Evolutionary conservation across 129 eudicot genomes (phyloP).

Genomic region (Silybum marianum): DNA sequence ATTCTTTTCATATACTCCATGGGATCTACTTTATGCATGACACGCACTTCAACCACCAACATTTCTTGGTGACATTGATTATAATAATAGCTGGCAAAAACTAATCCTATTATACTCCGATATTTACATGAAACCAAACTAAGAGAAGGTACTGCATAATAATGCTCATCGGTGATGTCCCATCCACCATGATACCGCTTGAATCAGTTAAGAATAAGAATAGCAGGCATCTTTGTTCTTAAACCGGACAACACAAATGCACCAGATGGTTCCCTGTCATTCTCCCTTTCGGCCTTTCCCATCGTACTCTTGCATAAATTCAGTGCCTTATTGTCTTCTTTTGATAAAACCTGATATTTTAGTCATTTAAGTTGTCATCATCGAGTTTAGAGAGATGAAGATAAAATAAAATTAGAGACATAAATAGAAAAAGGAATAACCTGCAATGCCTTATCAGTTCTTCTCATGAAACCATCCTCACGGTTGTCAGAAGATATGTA

Average conservation of each 20-base stretch:
- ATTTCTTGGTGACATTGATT: too few relatives aligned
- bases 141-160: constrained; percentile 76
- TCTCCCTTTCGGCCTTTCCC: constrained; percentile 88
- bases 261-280: constrained; percentile 63
- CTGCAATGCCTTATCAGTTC: too few relatives aligned
- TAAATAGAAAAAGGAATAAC: too few relatives aligned
- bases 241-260: constrained; percentile 69
- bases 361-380: not conserved
- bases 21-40: too few relatives aligned
- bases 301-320: constrained; percentile 74
- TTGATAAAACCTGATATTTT: constrained; percentile 55
- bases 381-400: not conserved
- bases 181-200: constrained; percentile 77
- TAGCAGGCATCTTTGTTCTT: constrained; percentile 73
- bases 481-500: too few relatives aligned
- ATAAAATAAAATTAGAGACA: too few relatives aligned
- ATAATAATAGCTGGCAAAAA: too few relatives aligned
- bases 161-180: constrained; percentile 77
- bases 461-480: too few relatives aligned
- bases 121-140: not conserved
- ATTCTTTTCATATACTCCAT: too few relatives aligned
- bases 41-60: too few relatives aligned
- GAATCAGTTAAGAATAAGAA: constrained; percentile 48
- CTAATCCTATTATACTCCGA: too few relatives aligned
- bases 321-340: constrained; percentile 64